Evolutionary conservation across 2,329 filamentous ascomycete species (phyloP), one percentile per base, ranked within the genome.

Genomic region (Trichoderma sp.): DNA sequence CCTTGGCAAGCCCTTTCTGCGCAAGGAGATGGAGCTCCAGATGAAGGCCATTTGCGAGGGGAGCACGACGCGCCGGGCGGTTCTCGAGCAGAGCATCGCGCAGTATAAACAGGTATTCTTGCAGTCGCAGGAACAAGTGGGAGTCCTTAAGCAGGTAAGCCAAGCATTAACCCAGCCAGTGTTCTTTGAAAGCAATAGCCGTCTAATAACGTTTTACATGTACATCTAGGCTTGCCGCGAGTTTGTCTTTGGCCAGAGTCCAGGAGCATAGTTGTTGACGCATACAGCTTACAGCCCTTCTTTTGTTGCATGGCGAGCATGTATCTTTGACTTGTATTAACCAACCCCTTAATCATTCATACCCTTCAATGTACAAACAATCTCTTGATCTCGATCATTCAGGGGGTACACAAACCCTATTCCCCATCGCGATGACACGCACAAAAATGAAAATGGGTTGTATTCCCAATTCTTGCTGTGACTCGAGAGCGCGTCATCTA

Each of bases 31-130:
- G 93, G 96, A 99, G 81, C 82, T 93, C 71, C 93, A 94, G 78
- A 97, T 99, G 95, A 96, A 94, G 78, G 93, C 92, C 69, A 97
- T 99, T 69, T 98, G 96, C 80, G 94, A 95, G 70, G 96, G 96
- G 31, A 89, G 88, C 63, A 91, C 89, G 72, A 92, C 90, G 40
- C 91, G 89, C 75, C 86, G 87, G 66, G 87, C 88, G 24, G 92
- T 99, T 58, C 86, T 99, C 53, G 86, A 89, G 67, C 91, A 97
- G 79, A 97, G 92, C 77, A 83, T 99, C 68, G 87, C 90, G 71
- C 93, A 96, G 82, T 99, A 98, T 79, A 89, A 91, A 62, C 89
- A 90, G 65, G 93, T 97, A 16, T 99, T 95, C 81, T 84, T 91
- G 74, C 92, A 94, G 76, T 94, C 93, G 1, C 88, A 90, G 74